Evolutionary conservation across 345 rosid species (phyloP).

Genomic region (Eucalyptus shirleyi): DNA sequence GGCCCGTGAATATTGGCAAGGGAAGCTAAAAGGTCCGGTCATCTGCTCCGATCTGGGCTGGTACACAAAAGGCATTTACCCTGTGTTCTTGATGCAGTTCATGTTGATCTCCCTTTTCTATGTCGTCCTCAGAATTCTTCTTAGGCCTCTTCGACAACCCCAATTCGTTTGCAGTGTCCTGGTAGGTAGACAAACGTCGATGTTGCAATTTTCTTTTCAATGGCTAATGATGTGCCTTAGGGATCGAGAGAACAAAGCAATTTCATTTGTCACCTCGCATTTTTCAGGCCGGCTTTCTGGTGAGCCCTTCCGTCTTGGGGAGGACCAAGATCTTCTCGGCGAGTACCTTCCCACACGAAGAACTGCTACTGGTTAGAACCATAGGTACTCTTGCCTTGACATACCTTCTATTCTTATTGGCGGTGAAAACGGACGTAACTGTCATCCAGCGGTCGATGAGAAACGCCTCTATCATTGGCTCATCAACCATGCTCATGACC

Average conservation of each 20-base stretch:
- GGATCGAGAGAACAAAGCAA: neutral
- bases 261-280: neutral
- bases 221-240: neutral
- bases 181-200: neutral
- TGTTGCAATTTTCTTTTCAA: neutral
- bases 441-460: neutral
- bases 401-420: neutral
- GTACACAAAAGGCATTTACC: neutral
- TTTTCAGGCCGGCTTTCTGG: neutral
- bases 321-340: neutral
- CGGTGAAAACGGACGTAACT: neutral
- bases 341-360: neutral
- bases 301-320: neutral
- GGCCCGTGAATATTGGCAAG: neutral
- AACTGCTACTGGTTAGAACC: neutral
- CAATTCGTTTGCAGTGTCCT: constrained; percentile 2
- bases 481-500: neutral
- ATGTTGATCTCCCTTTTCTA: neutral
- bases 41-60: neutral
- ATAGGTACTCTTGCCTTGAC: neutral
- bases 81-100: neutral
- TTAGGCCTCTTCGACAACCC: constrained; percentile 10
- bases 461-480: neutral
- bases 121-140: neutral
- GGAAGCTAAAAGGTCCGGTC: neutral